Conservation (phyloP, 2,329 filamentous ascomycete species). For the Aspergillus caelatus region DNA sequence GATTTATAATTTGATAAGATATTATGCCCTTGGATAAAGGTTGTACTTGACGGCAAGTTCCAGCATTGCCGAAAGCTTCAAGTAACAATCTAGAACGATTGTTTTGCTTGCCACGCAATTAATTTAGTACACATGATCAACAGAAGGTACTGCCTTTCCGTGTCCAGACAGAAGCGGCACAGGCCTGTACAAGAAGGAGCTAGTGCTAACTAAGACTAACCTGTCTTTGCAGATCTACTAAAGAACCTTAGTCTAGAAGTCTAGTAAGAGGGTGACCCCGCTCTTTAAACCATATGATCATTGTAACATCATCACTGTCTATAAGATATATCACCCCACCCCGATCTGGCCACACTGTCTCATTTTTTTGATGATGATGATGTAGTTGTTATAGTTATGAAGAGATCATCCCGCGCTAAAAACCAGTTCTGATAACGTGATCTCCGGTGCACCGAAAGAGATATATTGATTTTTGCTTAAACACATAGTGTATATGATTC, state of each 20-base stretch:
- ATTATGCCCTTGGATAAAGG: too few relatives aligned
- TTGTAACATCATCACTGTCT: background rate
- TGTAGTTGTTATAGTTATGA: background rate
- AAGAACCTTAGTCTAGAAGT: background rate
- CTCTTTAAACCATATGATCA: slow-evolving; percentile 7
- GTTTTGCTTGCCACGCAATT: background rate
- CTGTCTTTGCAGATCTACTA: background rate
- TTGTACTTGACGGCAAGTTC: background rate
- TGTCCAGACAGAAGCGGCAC: background rate
- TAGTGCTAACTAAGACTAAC: background rate
- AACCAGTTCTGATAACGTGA: background rate
- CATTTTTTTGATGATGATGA: background rate
- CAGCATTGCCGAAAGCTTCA: background rate
- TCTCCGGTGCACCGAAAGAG: background rate
- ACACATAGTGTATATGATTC: background rate
- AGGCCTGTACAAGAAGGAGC: background rate
- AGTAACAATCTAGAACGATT: background rate
- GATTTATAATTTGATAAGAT: background rate
- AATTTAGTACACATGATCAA: background rate
- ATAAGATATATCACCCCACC: background rate
- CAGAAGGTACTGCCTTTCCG: background rate
- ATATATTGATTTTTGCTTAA: background rate
- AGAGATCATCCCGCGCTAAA: background rate
- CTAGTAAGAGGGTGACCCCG: background rate
- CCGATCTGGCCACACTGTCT: background rate